Percentiles rank a stretch among this genome's conserved stretches.
Evolutionary conservation across 2,329 filamentous ascomycete species (phyloP).

Genomic region (Dendryphion nanum): DNA sequence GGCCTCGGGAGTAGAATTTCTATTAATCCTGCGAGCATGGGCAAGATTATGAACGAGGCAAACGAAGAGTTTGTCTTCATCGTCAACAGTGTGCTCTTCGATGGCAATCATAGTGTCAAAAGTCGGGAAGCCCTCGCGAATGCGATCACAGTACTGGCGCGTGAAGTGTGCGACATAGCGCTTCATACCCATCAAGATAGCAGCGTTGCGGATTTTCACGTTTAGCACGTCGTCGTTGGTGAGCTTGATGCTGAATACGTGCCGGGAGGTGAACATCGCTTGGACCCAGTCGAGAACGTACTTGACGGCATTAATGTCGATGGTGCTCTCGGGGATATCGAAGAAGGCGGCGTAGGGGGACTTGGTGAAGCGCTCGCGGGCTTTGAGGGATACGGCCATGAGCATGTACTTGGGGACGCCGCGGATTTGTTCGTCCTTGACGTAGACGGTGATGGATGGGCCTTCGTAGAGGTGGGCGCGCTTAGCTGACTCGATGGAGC

Average conservation of each 20-base stretch:
- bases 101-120: slow-evolving; percentile 18
- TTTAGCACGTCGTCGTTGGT: slow-evolving; percentile 15
- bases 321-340: slow-evolving; percentile 11
- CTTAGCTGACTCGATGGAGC: slow-evolving; percentile 18
- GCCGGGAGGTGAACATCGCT: slow-evolving; percentile 16
- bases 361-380: slow-evolving; percentile 17
- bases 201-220: slow-evolving; percentile 20
- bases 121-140: slow-evolving; percentile 16
- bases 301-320: slow-evolving; percentile 16
- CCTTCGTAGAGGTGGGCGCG: slow-evolving; percentile 21
- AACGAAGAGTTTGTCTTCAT: slow-evolving; percentile 28
- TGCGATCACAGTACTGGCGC: slow-evolving; percentile 23
- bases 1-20: too few relatives aligned
- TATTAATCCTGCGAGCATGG: too few relatives aligned
- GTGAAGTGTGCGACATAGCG: slow-evolving; percentile 33
- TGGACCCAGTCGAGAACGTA: slow-evolving; percentile 22
- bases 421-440: slow-evolving; percentile 13
- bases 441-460: slow-evolving; percentile 15
- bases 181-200: slow-evolving; percentile 23
- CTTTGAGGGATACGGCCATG: slow-evolving; percentile 26
- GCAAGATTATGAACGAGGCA: slow-evolving; percentile 27
- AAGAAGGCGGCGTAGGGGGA: slow-evolving; percentile 13
- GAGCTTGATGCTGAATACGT: slow-evolving; percentile 23
- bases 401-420: slow-evolving; percentile 23
- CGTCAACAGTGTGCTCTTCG: slow-evolving; percentile 12